Conservation (phyloP, 768 basidiomycete species). For the Pholiota conissans region DNA sequence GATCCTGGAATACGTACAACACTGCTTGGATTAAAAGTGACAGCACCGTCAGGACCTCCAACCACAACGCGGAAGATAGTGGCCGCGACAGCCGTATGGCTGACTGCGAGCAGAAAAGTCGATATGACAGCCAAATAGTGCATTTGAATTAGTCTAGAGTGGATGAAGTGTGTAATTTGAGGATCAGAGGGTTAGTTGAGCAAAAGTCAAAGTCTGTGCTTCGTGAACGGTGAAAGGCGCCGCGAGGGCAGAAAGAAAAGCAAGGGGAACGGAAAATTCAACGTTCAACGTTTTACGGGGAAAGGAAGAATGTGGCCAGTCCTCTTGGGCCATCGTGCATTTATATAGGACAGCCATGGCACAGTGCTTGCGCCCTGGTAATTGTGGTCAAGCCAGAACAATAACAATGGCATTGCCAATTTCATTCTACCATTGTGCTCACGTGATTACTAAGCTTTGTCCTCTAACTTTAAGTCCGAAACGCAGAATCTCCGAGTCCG, state of each 20-base stretch:
- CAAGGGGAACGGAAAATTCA: slow-evolving; percentile 8
- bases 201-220: neutral
- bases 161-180: neutral
- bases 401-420: neutral
- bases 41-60: slow-evolving; percentile 39
- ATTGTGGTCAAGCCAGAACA: neutral
- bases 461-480: neutral
- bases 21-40: slow-evolving; percentile 40
- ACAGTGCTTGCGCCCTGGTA: neutral
- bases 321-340: neutral
- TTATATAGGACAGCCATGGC: slow-evolving; percentile 6
- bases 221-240: neutral
- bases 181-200: slow-evolving; percentile 2
- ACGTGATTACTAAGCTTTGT: slow-evolving; percentile 10
- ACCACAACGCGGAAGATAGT: slow-evolving; percentile 45
- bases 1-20: slow-evolving; percentile 34
- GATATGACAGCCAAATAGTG: slow-evolving; percentile 1
- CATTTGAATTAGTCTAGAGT: neutral
- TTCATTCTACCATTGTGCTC: neutral
- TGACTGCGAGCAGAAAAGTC: slow-evolving; percentile 16
- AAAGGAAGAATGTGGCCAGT: neutral
- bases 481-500: slow-evolving; percentile 1
- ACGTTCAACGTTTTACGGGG: slow-evolving; percentile 15
- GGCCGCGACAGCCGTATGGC: slow-evolving; percentile 34
- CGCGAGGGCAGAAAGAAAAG: neutral